These are phyloP conservation scores for Plasmodium adleri DNA, from an alignment of 169 alveolate genomes.

Conservation along the genomic window DNA sequence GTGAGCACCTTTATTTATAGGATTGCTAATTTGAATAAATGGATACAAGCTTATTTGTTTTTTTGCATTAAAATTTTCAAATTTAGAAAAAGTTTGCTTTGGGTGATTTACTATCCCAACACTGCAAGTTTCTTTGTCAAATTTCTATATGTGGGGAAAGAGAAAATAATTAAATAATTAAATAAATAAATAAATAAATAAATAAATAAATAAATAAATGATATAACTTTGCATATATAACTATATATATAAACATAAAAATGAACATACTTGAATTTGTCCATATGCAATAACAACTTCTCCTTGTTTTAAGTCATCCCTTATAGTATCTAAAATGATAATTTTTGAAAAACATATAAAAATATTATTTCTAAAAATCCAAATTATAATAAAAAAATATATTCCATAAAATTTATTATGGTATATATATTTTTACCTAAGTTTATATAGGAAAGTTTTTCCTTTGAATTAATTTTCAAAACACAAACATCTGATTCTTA, in stretches of 20 bases:
- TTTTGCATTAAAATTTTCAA: conserved; percentile 36
- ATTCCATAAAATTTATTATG: too few species aligned
- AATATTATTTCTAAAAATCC: background rate
- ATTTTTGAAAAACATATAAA: background rate
- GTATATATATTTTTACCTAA: conserved; percentile 29
- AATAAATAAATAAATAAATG: background rate
- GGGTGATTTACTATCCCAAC: conserved; percentile 68
- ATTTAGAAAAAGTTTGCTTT: conserved; percentile 52
- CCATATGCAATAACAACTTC: conserved; percentile 67
- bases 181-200: conserved; percentile 10
- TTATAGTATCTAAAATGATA: conserved; percentile 25
- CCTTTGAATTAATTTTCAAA: conserved; percentile 53
- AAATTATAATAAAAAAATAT: background rate
- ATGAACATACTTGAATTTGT: conserved; percentile 45
- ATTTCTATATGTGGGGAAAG: conserved; percentile 19
- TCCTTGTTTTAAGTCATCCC: conserved; percentile 42
- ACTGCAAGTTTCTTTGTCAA: conserved; percentile 58
- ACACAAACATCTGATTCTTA: conserved; percentile 63
- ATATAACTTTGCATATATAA: background rate
- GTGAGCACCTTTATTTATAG: conserved; percentile 67
- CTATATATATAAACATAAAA: background rate
- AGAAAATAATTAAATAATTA: background rate
- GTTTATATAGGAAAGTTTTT: conserved; percentile 24
- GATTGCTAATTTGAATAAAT: conserved; percentile 67
- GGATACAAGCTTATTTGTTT: conserved; percentile 38